Base-by-base conservation (phyloP, 108 stramenopile species). In the Skeletonema tropicum region DNA sequence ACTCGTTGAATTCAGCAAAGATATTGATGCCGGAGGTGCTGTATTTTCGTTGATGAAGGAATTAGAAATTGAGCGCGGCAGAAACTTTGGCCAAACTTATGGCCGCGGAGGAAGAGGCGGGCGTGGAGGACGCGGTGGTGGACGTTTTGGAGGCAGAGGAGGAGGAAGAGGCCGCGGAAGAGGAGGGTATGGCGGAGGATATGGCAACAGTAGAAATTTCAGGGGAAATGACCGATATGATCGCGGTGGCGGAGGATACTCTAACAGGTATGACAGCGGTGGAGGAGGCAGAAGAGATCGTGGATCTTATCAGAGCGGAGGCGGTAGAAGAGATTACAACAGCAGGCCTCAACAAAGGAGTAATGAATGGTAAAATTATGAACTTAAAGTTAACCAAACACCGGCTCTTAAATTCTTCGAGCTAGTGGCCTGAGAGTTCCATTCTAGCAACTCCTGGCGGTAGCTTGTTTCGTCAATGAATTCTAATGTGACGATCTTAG, bases 1-100 rank as follows among this genome's bases (percentile, higher is more conserved):
- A 38, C 77, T 96, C 48, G 70, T 96, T 29, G 87, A 91, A 62
- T 93, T 92, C 75, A 84, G 88, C 73, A 85, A 92, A 68, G 79
- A 84, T 55, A 79, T 93, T 41, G 90, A 89, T 49, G 89, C 90
- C 10, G 89, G 90, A 9, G 95, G 93, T 55, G 86, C 86, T 33
- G 60, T 70, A 3, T 94, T 96, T 77, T 75, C 64, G 10, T 79
- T 94, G 26, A 61, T 93, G 75, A 80, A 92, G 57, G 87, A 87
- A 64, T 61, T 96, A 29, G 92, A 90, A 79, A 79, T 96, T 61
- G 86, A 91, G 52, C 84, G 95, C 41, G 90, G 82, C 29, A 67
- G 83, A 30, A 76, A 89, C 74, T 94, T 93, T 69, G 93, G 95
- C 49, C 48, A 73, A 38, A 65, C 46, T 26, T 71, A 57, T 15